Evolutionary conservation across 169 alveolate genomes (phyloP).

Genomic region (Miamiensis avidus): DNA sequence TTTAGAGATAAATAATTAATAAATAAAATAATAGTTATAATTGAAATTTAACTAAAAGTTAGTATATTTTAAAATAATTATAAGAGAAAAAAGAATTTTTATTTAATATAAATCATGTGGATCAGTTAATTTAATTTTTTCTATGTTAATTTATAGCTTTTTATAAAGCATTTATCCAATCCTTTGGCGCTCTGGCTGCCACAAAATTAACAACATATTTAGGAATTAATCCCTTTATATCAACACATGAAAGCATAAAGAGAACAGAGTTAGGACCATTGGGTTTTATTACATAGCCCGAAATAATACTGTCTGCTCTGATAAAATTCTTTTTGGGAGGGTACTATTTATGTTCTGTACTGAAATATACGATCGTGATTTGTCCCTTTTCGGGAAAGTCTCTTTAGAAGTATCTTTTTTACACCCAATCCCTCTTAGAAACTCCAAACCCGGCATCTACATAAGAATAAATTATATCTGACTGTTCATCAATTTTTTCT

Average conservation of each 20-base stretch:
- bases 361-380: slow-evolving; percentile 2
- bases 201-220: slow-evolving; percentile 25
- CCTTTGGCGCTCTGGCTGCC: slow-evolving; percentile 26
- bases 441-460: slow-evolving; percentile 31
- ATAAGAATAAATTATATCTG: slow-evolving; percentile 17
- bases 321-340: slow-evolving; percentile 18
- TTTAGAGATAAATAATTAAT: too few species aligned
- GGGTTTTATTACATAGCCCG: slow-evolving; percentile 15
- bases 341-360: background rate
- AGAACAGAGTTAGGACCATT: background rate
- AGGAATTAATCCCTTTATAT: slow-evolving; percentile 23
- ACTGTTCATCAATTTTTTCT: background rate
- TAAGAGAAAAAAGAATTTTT: too few species aligned
- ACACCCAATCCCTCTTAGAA: slow-evolving; percentile 13
- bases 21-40: too few species aligned
- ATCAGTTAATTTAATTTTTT: background rate
- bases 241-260: slow-evolving; percentile 4
- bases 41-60: too few species aligned
- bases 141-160: slow-evolving; percentile 3
- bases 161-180: slow-evolving; percentile 12
- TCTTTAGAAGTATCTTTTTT: slow-evolving; percentile 7
- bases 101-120: background rate
- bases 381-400: slow-evolving; percentile 16
- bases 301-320: slow-evolving; percentile 5
- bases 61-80: too few species aligned